Evolutionary conservation across 1,284 basidiomycete species (phyloP), one percentile per base, ranked within the genome.

Genomic region (Ganoderma leucocontextum): DNA sequence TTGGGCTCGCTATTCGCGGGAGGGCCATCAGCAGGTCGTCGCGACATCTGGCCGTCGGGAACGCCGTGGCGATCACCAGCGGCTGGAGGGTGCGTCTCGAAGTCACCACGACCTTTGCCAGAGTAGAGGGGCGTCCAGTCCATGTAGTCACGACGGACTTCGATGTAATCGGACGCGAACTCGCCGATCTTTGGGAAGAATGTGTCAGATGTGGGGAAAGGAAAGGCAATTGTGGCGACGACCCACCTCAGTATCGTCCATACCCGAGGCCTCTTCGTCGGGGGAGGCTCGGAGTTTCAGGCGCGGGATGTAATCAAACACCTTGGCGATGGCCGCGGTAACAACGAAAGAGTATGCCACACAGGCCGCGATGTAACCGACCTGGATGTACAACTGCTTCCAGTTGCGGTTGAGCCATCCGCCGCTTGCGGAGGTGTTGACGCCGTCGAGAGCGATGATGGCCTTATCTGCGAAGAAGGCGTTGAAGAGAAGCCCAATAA

Each of bases 171-270:
- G 39, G 84, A 89, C 36, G 90, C 91, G 73, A 92, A 93, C 77
- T 93, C 92, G 69, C 91, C 92, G 65, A 92, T 91, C 90, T 92
- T 72, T 36, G 55, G n/a, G 19, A 33, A 17, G 25, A 19, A 17
- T 33, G 4, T 35, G 52, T 55, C 15, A 35, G 60, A 60, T 17
- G 22, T 59, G 38, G 4, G 58, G 38, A 35, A 53, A 52, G 36
- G 42, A n/a, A 25, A 36, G 2, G 4, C 61, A 61, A 41, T 38
- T 29, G 63, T 17, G 33, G 25, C 9, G 8, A 76, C 87, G 72
- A 5, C 47, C 12, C 73, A 93, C 91, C 85, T 96, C 92, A 41
- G 89, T 87, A 75, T 94, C 94, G 79, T 98, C 96, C 87, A 97
- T 92, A 62, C 96, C 96, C 63, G 95, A 85, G 66, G 87, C 87